Percentiles rank a stretch among this genome's conserved stretches.
Evolutionary conservation across 352 stramenopile genomes (phyloP).

Genomic region (Globisporangium cystogenes): DNA sequence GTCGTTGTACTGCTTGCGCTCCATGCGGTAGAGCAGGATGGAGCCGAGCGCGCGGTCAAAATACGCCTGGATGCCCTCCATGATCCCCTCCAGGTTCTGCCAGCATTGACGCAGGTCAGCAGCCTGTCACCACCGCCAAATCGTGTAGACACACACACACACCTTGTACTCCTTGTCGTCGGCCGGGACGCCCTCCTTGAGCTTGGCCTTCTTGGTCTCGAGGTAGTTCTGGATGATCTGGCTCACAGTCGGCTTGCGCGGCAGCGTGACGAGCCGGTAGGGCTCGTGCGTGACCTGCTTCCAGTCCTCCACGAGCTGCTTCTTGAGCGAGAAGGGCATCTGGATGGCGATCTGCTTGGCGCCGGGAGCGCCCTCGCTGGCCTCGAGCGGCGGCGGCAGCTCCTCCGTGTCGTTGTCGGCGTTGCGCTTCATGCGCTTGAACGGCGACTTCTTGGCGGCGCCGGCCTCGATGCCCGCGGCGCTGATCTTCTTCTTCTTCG

Average conservation of each 20-base stretch:
- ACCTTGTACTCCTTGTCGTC: constrained; percentile 78
- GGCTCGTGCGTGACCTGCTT: constrained; percentile 78
- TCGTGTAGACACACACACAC: neutral
- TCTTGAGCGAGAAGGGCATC: constrained; percentile 91
- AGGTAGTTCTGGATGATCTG: constrained; percentile 83
- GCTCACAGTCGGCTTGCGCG: constrained; percentile 64
- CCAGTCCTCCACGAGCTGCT: constrained; percentile 90
- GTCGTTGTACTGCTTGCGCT: constrained; percentile 87
- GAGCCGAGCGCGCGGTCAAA: constrained; percentile 87
- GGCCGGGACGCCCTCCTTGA: constrained; percentile 37
- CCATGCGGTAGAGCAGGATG: constrained; percentile 89
- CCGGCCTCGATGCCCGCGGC: constrained; percentile 44
- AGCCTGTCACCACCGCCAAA: neutral
- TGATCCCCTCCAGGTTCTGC: constrained; percentile 72
- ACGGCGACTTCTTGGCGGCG: constrained; percentile 53
- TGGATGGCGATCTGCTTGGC: constrained; percentile 61
- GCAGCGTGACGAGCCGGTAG: constrained; percentile 75
- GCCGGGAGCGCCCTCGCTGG: constrained; percentile 3
- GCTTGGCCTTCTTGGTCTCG: constrained; percentile 66
- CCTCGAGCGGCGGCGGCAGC: constrained; percentile 21
- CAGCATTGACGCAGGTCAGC: neutral
- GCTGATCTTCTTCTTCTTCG: constrained; percentile 63
- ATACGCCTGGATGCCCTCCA: constrained; percentile 84
- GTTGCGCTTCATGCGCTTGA: constrained; percentile 73
- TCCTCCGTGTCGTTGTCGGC: constrained; percentile 66